phyloP scores from a whole-genome alignment of 805 yeast species.

The Metschnikowia gelsemii region DNA sequence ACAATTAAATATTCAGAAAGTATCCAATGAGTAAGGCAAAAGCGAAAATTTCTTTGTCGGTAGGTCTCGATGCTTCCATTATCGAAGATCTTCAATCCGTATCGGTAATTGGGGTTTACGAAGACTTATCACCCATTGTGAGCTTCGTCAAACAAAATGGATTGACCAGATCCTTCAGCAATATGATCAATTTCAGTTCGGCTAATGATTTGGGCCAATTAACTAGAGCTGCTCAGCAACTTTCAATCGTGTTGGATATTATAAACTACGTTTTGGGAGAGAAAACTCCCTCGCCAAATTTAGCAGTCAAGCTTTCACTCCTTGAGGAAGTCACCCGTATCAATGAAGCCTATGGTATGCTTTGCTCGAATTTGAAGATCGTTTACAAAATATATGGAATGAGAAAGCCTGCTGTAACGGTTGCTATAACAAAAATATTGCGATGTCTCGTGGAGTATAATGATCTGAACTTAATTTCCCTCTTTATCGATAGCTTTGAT shows the following conservation, averaged over 20 bases:
- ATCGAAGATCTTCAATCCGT: slow-evolving; percentile 13
- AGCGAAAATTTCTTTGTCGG: not conserved
- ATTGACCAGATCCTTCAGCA: slow-evolving; percentile 34
- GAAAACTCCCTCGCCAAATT: slow-evolving; percentile 12
- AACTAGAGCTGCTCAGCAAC: slow-evolving; percentile 37
- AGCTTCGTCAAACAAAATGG: slow-evolving; percentile 29
- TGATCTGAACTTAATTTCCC: slow-evolving; percentile 51
- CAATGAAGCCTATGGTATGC: slow-evolving; percentile 45
- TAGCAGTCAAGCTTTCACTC: slow-evolving; percentile 15
- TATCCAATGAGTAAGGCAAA: slow-evolving; percentile 5
- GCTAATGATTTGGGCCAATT: slow-evolving; percentile 53
- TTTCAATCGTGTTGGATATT: slow-evolving; percentile 36
- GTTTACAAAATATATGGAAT: slow-evolving; percentile 67
- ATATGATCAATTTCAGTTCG: slow-evolving; percentile 45
- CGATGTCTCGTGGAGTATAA: slow-evolving; percentile 49
- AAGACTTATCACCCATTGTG: slow-evolving; percentile 21
- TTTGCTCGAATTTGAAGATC: slow-evolving; percentile 55
- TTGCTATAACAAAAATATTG: slow-evolving; percentile 61
- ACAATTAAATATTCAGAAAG: not conserved
- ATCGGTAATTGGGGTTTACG: slow-evolving; percentile 16
- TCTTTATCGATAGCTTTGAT: slow-evolving; percentile 67
- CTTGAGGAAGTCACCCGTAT: slow-evolving; percentile 23
- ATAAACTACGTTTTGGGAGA: slow-evolving; percentile 22
- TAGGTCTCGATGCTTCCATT: slow-evolving; percentile 15
- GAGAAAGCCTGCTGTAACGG: slow-evolving; percentile 56